Conservation (phyloP, 176 grass and related monocot species). For the Oryza brachyantha region DNA sequence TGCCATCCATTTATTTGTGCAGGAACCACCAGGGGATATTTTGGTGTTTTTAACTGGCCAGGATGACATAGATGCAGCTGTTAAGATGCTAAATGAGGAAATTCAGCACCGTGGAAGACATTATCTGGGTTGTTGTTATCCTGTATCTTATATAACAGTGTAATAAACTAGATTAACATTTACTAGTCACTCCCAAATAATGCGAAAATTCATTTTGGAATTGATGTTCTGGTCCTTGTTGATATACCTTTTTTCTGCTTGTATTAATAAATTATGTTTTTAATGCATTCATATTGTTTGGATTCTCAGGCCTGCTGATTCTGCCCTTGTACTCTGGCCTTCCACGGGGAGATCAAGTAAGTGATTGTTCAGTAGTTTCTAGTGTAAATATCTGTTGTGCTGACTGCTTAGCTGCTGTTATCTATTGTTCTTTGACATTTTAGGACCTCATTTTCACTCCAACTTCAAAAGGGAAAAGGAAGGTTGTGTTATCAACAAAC, state of each 20-base stretch:
- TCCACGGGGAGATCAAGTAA: constrained; percentile 82
- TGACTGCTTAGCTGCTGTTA: constrained; percentile 20
- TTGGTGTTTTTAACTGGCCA: constrained; percentile 94
- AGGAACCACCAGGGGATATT: constrained; percentile 90
- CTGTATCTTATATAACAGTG: not conserved
- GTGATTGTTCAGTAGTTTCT: not conserved
- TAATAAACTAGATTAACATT: constrained; percentile 25
- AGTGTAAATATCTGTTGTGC: not conserved
- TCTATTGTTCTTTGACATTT: constrained; percentile 33
- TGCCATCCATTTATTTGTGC: constrained; percentile 13
- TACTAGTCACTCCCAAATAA: not conserved
- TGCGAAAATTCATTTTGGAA: not conserved
- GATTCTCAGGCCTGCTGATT: constrained; percentile 72
- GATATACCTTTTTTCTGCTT: not conserved
- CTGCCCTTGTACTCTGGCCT: constrained; percentile 93
- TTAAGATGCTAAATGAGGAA: constrained; percentile 75
- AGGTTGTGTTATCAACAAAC: constrained; percentile 98
- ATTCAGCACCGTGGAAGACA: constrained; percentile 45
- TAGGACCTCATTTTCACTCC: constrained; percentile 92
- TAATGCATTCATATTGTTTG: constrained; percentile 33
- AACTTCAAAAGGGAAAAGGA: constrained; percentile 83
- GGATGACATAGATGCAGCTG: constrained; percentile 87
- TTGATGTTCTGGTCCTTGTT: constrained; percentile 8
- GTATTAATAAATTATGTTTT: constrained; percentile 12
- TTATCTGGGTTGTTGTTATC: constrained; percentile 50